Base-by-base conservation (phyloP, 2,329 filamentous ascomycete genomes). In the Sclerotinia trifoliorum region DNA sequence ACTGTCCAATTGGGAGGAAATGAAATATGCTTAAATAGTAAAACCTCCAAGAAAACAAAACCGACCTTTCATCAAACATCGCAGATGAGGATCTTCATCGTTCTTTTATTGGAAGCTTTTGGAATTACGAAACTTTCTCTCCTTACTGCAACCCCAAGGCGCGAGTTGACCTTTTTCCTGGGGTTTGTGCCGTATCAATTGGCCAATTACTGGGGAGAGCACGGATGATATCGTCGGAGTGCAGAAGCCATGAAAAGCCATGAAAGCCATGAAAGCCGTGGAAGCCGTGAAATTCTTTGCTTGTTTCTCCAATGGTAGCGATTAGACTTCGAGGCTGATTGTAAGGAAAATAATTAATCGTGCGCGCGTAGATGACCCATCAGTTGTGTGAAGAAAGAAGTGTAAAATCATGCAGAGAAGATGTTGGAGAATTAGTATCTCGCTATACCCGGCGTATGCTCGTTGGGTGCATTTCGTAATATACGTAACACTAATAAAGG, bases 21-120 rank as follows among this genome's bases (percentile, higher is more conserved):
- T 62, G 58, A 62, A 49, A 49, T 62, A 49, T 62, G 44, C 58
- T 62, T 62, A 49, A 48, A 17, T 32, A 24, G 8, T 56, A 17
- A 24, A 24, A 39, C 32, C 13, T 21, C 54, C 54, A 2, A 26
- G 21, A 21, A 48, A 32, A 48, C 13, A 44, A 48, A 48, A 24
- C 35, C 26, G 26, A 49, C 29, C 44, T 61, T 49, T 61, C 58
- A 35, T 61, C 58, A 35, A 35, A 15, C 0, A 1, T 35, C 42
- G 26, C 58, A 61, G 44, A 62, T 62, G 46, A 62, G 44, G 44
- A 62, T 51, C 58, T 49, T 51, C 44, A 51, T 49, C 29, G 5
- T 48, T 46, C 48, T 17, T 17, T n/a, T n/a, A 48, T 61, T 48
- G 26, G 57, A 46, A 60, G 39, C 42, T 46, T 29, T 29, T 58